Conservation (phyloP, 2,329 filamentous ascomycete genomes). For the Aureobasidium sp. region DNA sequence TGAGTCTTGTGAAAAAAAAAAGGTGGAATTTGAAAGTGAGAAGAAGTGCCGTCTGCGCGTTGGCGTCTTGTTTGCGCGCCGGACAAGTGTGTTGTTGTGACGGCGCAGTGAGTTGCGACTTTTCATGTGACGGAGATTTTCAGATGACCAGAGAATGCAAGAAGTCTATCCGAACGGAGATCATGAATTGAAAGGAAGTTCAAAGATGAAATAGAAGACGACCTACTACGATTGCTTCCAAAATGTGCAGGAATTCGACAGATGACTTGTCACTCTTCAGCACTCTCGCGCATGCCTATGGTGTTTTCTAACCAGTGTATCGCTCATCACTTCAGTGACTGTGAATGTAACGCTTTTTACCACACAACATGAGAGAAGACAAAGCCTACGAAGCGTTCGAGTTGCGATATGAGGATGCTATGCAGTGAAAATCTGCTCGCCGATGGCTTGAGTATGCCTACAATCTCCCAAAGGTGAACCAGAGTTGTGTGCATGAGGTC, state of each 20-base stretch:
- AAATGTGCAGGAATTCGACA: not conserved
- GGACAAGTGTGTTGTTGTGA: not conserved
- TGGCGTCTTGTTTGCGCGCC: not conserved
- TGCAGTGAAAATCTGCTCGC: not conserved
- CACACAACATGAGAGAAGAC: too few relatives aligned
- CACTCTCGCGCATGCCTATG: not conserved
- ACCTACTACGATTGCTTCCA: not conserved
- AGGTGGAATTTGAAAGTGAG: not conserved
- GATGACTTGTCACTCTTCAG: not conserved
- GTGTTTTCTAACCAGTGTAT: not conserved
- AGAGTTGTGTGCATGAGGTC: not conserved
- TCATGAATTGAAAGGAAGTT: too few relatives aligned
- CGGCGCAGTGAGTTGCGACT: not conserved
- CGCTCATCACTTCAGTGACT: not conserved
- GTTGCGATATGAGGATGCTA: too few relatives aligned
- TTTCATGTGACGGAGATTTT: not conserved
- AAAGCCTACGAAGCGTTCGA: too few relatives aligned
- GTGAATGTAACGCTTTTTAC: not conserved
- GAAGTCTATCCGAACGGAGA: not conserved
- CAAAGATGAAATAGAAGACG: not conserved
- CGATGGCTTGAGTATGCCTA: not conserved
- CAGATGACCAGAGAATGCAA: not conserved
- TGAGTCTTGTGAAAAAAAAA: not conserved
- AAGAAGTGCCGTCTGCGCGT: not conserved
- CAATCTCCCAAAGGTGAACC: not conserved